Conservation (phyloP, 2,329 filamentous ascomycete genomes). For the Cladophialophora exuberans region DNA sequence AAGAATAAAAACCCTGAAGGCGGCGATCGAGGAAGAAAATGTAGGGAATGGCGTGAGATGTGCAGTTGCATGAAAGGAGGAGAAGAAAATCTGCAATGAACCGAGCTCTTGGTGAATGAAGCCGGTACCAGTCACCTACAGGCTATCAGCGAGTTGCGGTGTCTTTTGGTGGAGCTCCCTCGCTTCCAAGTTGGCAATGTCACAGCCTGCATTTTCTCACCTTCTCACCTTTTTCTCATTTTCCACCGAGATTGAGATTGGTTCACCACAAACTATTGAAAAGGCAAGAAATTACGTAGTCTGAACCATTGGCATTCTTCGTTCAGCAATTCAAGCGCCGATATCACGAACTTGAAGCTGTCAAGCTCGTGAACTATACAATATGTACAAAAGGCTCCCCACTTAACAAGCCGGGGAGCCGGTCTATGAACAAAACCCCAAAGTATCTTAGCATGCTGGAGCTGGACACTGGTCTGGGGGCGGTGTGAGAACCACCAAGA, state of each 20-base stretch:
- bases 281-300: not conserved
- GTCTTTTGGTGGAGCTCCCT: too few relatives aligned
- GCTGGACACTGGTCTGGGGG: constrained; percentile 16
- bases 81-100: too few relatives aligned
- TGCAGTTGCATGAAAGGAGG: constrained; percentile 2
- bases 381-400: constrained; percentile 26
- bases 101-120: too few relatives aligned
- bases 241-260: too few relatives aligned
- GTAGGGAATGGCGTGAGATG: not conserved
- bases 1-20: constrained; percentile 1
- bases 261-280: too few relatives aligned
- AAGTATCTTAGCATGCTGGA: constrained; percentile 13
- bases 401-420: not conserved
- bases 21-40: not conserved
- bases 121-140: too few relatives aligned
- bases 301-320: constrained; percentile 3
- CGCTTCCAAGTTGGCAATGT: too few relatives aligned
- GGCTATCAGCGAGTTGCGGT: too few relatives aligned
- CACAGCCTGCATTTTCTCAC: too few relatives aligned
- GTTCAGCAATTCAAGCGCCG: too few relatives aligned
- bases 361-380: constrained; percentile 23
- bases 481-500: constrained; percentile 1
- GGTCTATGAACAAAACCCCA: constrained; percentile 16
- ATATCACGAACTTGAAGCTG: constrained; percentile 1
- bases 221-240: too few relatives aligned